Conservation (phyloP, 2,329 filamentous ascomycete species). For the Didymella sp. region DNA sequence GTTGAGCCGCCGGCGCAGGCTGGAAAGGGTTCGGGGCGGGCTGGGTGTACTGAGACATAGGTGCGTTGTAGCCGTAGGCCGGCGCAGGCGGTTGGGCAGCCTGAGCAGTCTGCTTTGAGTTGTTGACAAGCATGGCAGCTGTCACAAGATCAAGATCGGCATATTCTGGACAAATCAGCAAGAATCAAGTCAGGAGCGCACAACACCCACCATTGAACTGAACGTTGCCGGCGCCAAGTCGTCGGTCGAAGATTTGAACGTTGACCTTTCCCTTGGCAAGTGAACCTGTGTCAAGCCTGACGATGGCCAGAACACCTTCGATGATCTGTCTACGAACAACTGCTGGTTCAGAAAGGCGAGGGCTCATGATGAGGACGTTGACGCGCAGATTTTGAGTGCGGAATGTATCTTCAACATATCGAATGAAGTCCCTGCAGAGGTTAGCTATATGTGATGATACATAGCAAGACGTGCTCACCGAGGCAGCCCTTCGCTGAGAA, state of each 20-base stretch:
- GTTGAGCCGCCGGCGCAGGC: constrained; percentile 37
- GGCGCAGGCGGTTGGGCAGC: constrained; percentile 44
- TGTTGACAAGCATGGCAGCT: constrained; percentile 79
- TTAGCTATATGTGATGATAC: constrained; percentile 3
- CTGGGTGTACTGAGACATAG: constrained; percentile 39
- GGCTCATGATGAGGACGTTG: constrained; percentile 80
- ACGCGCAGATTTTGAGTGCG: constrained; percentile 72
- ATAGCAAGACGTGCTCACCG: constrained; percentile 28
- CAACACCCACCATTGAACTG: constrained; percentile 70
- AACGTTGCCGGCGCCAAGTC: constrained; percentile 74
- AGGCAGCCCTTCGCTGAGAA: constrained; percentile 71
- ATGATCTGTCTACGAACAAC: constrained; percentile 86
- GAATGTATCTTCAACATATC: constrained; percentile 82
- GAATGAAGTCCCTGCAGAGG: constrained; percentile 70
- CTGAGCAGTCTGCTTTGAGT: constrained; percentile 65
- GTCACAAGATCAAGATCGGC: constrained; percentile 78
- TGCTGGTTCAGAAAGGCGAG: constrained; percentile 75
- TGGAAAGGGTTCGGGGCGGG: constrained; percentile 47
- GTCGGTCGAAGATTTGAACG: constrained; percentile 85
- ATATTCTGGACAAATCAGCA: constrained; percentile 66
- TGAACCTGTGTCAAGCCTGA: constrained; percentile 74
- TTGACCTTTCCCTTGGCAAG: constrained; percentile 77
- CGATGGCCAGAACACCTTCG: constrained; percentile 86
- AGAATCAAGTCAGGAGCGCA: background rate
- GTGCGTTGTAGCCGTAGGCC: constrained; percentile 32